Conservation (phyloP, 129 eudicot genomes). For the Cynara cardunculus region DNA sequence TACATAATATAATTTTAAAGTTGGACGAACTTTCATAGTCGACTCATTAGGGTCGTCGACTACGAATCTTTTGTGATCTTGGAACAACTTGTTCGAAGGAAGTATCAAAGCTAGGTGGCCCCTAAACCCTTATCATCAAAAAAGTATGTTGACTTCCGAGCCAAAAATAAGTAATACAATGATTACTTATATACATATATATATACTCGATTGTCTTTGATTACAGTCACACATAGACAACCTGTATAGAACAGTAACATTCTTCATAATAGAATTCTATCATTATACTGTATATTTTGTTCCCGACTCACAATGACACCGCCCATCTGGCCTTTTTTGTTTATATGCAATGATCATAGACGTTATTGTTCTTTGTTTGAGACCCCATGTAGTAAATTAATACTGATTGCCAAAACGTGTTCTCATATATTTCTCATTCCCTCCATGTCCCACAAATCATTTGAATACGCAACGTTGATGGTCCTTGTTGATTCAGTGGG, state of each 20-base stretch:
- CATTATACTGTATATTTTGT: neutral
- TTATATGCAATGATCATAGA: neutral
- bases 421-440: too few relatives aligned
- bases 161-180: neutral
- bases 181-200: neutral
- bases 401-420: too few relatives aligned
- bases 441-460: too few relatives aligned
- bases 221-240: neutral
- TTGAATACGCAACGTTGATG: too few relatives aligned
- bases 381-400: too few relatives aligned
- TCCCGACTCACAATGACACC: neutral
- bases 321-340: neutral
- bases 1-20: neutral
- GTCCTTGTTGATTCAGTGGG: too few relatives aligned
- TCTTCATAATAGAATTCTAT: neutral
- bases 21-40: neutral
- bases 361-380: neutral
- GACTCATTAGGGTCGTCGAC: neutral
- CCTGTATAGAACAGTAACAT: neutral
- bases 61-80: neutral
- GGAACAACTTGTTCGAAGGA: neutral
- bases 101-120: constrained; percentile 15
- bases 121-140: neutral
- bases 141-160: constrained; percentile 2
- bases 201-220: neutral